phyloP scores from a whole-genome alignment of 352 stramenopile species.

The Elongisporangium anandrum region DNA sequence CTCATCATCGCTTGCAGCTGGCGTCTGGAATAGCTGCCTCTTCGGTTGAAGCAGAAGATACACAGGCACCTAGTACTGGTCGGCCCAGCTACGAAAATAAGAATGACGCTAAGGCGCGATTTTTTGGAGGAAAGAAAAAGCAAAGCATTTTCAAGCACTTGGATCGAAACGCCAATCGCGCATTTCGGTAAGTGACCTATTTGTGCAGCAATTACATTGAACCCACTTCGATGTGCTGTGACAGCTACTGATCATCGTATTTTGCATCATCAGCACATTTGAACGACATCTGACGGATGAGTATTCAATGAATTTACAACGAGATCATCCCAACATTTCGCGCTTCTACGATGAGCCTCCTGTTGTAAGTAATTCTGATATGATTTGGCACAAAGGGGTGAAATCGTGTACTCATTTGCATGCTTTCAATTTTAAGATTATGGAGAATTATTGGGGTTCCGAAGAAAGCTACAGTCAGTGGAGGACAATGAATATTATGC shows the following conservation, averaged over 20 bases:
- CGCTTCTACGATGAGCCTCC: conserved; percentile 52
- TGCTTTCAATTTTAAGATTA: conserved; percentile 12
- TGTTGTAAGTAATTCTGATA: conserved; percentile 22
- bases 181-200: conserved; percentile 31
- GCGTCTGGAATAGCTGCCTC: conserved; percentile 78
- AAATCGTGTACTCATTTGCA: background rate
- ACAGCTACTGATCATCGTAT: background rate
- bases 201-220: background rate
- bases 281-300: conserved; percentile 63
- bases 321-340: conserved; percentile 52
- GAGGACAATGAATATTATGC: conserved; percentile 41
- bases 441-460: conserved; percentile 62
- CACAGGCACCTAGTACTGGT: conserved; percentile 19
- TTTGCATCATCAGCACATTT: conserved; percentile 42
- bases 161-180: conserved; percentile 45
- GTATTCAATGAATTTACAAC: conserved; percentile 42
- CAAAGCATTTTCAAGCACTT: conserved; percentile 54
- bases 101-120: conserved; percentile 41
- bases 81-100: conserved; percentile 34
- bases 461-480: conserved; percentile 57
- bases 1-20: conserved; percentile 75
- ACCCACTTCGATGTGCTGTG: background rate
- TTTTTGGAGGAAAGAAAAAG: conserved; percentile 59
- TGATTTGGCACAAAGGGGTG: conserved; percentile 8
- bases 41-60: conserved; percentile 42